Conservation (phyloP, 2,329 filamentous ascomycete genomes). For the Cladophialophora immunda region DNA sequence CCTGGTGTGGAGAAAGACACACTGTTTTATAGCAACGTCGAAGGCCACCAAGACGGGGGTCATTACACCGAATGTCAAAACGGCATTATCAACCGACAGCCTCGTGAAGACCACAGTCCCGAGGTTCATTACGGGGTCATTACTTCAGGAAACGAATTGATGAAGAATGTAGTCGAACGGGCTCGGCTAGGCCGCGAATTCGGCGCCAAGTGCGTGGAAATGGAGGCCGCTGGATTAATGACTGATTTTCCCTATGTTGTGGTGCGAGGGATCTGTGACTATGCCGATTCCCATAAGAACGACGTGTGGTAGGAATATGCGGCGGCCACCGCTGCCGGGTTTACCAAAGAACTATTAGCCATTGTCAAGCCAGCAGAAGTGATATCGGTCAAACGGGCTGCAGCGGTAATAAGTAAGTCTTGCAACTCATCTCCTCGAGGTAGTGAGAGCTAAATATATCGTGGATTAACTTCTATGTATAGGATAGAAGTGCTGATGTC, state of each 20-base stretch:
- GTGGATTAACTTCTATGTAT: neutral
- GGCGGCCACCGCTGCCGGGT: constrained; percentile 45
- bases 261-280: constrained; percentile 54
- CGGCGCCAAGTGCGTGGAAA: constrained; percentile 44
- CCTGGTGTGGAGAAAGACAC: neutral
- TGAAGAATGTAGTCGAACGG: constrained; percentile 33
- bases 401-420: constrained; percentile 10
- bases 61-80: neutral
- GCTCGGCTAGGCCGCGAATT: constrained; percentile 26
- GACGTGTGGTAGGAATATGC: constrained; percentile 51
- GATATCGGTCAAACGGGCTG: constrained; percentile 1
- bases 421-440: constrained; percentile 4
- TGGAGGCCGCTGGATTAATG: constrained; percentile 45
- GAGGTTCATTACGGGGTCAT: constrained; percentile 40
- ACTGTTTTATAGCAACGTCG: neutral
- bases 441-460: neutral
- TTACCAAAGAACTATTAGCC: constrained; percentile 38
- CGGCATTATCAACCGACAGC: constrained; percentile 12
- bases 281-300: constrained; percentile 52
- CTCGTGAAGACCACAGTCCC: constrained; percentile 25
- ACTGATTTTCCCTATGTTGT: constrained; percentile 48
- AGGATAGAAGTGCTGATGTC: neutral
- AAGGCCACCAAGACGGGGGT: neutral
- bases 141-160: constrained; percentile 37
- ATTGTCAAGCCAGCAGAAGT: neutral